phyloP scores from a whole-genome alignment of 2,329 filamentous ascomycete species.

The Curvularia spicifera region DNA sequence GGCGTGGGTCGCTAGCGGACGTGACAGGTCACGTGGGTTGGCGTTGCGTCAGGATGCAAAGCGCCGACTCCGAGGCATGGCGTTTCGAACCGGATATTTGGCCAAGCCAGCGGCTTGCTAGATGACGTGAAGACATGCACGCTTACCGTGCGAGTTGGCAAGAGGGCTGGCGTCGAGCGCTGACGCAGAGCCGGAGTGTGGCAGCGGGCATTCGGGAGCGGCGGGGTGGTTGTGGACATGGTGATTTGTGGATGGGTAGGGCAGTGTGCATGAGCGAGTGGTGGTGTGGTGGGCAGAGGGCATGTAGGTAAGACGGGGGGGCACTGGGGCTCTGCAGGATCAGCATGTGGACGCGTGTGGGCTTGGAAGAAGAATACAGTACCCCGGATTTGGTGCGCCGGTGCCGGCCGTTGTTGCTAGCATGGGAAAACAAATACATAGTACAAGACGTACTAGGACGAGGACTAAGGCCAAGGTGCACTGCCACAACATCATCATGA shows the following conservation, averaged over 20 bases:
- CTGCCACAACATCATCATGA: constrained; percentile 30
- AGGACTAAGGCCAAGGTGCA: constrained; percentile 20
- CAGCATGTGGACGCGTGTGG: too few relatives aligned
- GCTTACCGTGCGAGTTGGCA: neutral
- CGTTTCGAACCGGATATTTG: neutral
- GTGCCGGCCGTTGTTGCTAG: constrained; percentile 17
- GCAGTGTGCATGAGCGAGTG: too few relatives aligned
- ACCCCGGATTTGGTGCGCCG: constrained; percentile 18
- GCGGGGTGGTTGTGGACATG: too few relatives aligned
- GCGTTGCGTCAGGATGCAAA: neutral
- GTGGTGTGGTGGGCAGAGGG: neutral
- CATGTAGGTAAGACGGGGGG: neutral
- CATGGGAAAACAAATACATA: constrained; percentile 13
- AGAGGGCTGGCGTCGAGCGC: neutral
- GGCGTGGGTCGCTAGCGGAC: neutral
- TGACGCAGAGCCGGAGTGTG: neutral
- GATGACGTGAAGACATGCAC: neutral
- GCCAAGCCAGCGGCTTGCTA: neutral
- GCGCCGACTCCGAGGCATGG: neutral
- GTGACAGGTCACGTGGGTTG: neutral
- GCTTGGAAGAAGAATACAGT: neutral
- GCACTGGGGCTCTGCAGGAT: neutral
- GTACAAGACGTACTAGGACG: neutral
- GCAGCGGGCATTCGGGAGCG: too few relatives aligned
- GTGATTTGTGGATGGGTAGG: too few relatives aligned